Conservation (phyloP, 495 filamentous ascomycete genomes). For the Penicillium flavigenum region DNA sequence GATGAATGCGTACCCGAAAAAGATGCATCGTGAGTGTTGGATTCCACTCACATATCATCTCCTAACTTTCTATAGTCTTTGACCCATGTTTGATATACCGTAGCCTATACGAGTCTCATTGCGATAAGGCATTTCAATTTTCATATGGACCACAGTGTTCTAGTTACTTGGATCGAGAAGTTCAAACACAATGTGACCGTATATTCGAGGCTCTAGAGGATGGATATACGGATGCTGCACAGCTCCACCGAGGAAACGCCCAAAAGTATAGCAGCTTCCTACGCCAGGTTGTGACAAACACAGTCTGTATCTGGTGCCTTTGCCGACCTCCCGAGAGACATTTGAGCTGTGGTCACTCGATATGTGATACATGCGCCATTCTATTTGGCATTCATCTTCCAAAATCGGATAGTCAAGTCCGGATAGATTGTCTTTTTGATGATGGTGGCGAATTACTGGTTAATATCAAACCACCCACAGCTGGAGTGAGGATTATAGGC, state of each 20-base stretch:
- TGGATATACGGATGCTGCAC: slow-evolving; percentile 11
- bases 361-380: slow-evolving; percentile 29
- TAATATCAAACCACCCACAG: slow-evolving; percentile 31
- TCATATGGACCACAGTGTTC: slow-evolving; percentile 13
- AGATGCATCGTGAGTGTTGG: slow-evolving; percentile 29
- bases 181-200: slow-evolving; percentile 13
- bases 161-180: slow-evolving; percentile 13
- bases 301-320: slow-evolving; percentile 28
- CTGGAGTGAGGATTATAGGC: slow-evolving; percentile 29
- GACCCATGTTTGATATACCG: not conserved
- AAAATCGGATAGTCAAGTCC: slow-evolving; percentile 16
- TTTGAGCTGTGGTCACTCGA: slow-evolving; percentile 29
- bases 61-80: slow-evolving; percentile 13
- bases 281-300: slow-evolving; percentile 9
- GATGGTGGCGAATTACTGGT: slow-evolving; percentile 16
- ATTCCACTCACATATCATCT: not conserved
- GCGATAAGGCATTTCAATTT: slow-evolving; percentile 15
- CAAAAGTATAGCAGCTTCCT: slow-evolving; percentile 9
- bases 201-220: slow-evolving; percentile 12
- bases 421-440: slow-evolving; percentile 19
- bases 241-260: slow-evolving; percentile 10
- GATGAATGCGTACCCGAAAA: slow-evolving; percentile 27
- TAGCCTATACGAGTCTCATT: slow-evolving; percentile 20
- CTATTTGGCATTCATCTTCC: slow-evolving; percentile 16
- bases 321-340: slow-evolving; percentile 25